phyloP scores from a whole-genome alignment of 192 early-diverging fungal genomes.

The Backusella tarrabulga region DNA sequence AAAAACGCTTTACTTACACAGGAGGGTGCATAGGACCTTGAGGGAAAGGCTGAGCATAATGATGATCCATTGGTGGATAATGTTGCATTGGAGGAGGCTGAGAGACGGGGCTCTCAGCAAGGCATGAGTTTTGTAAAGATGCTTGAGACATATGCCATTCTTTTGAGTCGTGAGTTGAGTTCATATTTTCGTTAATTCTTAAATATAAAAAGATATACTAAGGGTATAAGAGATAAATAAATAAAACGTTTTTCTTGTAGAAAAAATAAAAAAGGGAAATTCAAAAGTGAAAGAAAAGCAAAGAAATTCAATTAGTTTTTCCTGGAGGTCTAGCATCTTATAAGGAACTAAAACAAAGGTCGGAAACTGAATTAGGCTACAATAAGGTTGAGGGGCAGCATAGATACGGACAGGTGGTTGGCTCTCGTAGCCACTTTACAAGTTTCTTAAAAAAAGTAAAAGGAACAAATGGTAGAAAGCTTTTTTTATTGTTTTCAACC shows the following conservation, averaged over 20 bases:
- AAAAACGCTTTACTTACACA: slow-evolving; percentile 14
- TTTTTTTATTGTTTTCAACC: not conserved
- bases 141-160: slow-evolving; percentile 12
- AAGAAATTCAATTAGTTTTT: slow-evolving; percentile 16
- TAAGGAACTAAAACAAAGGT: slow-evolving; percentile 1
- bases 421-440: not conserved
- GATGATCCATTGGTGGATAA: slow-evolving; percentile 24
- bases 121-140: slow-evolving; percentile 5
- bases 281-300: slow-evolving; percentile 11
- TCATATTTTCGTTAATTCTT: slow-evolving; percentile 14
- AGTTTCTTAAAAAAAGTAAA: not conserved
- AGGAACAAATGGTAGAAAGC: not conserved
- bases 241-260: not conserved
- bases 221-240: not conserved
- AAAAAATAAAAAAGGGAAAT: slow-evolving; percentile 2
- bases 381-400: slow-evolving; percentile 25
- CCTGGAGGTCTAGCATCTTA: slow-evolving; percentile 15
- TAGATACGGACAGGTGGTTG: not conserved
- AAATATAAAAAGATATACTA: not conserved
- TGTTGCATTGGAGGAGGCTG: slow-evolving; percentile 14
- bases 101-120: slow-evolving; percentile 21
- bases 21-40: slow-evolving; percentile 24
- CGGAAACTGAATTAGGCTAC: slow-evolving; percentile 9
- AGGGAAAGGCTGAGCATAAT: slow-evolving; percentile 16
- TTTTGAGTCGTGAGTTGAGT: slow-evolving; percentile 24